Percentiles rank a stretch among this genome's conserved stretches.
Conservation (phyloP, 2,329 filamentous ascomycete species). For the Talaromyces sp. region DNA sequence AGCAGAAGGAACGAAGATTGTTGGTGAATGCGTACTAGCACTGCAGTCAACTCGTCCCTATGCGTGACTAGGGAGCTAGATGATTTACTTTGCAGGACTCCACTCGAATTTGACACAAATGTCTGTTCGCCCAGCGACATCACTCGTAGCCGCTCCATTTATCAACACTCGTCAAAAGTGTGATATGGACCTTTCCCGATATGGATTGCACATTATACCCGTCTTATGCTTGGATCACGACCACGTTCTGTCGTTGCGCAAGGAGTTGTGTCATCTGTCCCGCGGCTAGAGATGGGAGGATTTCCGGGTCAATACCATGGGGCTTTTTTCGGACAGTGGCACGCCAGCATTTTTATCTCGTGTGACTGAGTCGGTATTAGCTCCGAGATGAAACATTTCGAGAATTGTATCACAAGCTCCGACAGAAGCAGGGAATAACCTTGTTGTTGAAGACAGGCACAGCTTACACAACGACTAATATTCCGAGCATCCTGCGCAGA, state of each 20-base stretch:
- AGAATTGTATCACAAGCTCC: background rate
- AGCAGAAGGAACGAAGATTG: background rate
- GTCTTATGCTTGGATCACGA: background rate
- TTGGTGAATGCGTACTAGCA: constrained; percentile 3
- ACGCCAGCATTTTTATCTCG: background rate
- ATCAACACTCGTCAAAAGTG: background rate
- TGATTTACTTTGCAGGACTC: constrained; percentile 12
- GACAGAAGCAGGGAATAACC: background rate
- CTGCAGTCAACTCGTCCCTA: background rate
- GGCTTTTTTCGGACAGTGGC: background rate
- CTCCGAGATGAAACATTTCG: constrained; percentile 11
- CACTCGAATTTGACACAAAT: background rate
- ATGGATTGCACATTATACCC: background rate
- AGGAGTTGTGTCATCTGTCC: background rate
- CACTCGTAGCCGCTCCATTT: background rate
- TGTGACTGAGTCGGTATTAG: constrained; percentile 6
- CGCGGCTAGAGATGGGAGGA: constrained; percentile 1
- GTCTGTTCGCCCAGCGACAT: constrained; percentile 3
- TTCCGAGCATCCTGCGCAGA: constrained; percentile 10
- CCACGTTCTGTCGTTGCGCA: constrained; percentile 3
- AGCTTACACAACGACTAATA: constrained; percentile 3
- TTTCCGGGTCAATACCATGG: background rate
- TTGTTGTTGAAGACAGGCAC: constrained; percentile 1
- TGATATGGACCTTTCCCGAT: constrained; percentile 1
- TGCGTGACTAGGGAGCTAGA: background rate